phyloP scores from a whole-genome alignment of 305 asterid species.

The Fraxinus floribunda region DNA sequence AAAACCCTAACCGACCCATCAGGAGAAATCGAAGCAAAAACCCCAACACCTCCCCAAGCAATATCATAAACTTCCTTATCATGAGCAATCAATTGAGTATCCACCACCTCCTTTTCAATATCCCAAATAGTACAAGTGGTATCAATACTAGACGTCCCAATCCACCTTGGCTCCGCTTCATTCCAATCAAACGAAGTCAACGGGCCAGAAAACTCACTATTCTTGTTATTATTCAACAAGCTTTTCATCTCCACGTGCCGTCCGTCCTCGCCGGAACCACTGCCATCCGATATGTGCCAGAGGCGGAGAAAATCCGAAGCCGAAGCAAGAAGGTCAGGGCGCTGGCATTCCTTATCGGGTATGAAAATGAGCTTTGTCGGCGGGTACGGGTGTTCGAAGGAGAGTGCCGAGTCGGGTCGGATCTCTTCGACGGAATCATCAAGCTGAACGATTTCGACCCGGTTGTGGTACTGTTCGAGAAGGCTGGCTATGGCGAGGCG shows the following conservation, averaged over 20 bases:
- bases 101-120: constrained; percentile 83
- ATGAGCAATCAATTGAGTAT: constrained; percentile 89
- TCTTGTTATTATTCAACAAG: constrained; percentile 60
- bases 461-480: constrained; percentile 76
- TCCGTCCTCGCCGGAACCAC: constrained; percentile 11
- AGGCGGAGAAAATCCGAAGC: constrained; percentile 82
- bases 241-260: constrained; percentile 68
- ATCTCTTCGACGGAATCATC: constrained; percentile 82
- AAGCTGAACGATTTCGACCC: constrained; percentile 80
- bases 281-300: constrained; percentile 65
- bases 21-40: constrained; percentile 87
- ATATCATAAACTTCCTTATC: constrained; percentile 96
- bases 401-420: constrained; percentile 66
- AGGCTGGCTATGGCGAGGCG: constrained; percentile 83
- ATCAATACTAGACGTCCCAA: constrained; percentile 89
- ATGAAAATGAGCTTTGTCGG: constrained; percentile 80
- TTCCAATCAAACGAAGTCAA: constrained; percentile 93
- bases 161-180: constrained; percentile 85
- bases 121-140: constrained; percentile 95
- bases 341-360: constrained; percentile 92
- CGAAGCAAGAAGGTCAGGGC: constrained; percentile 82
- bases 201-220: constrained; percentile 82
- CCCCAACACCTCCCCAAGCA: constrained; percentile 97
- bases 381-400: constrained; percentile 91
- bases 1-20: constrained; percentile 95